Base-by-base conservation (phyloP, 208 protist species). In the Blastocrithidia nonstop region DNA sequence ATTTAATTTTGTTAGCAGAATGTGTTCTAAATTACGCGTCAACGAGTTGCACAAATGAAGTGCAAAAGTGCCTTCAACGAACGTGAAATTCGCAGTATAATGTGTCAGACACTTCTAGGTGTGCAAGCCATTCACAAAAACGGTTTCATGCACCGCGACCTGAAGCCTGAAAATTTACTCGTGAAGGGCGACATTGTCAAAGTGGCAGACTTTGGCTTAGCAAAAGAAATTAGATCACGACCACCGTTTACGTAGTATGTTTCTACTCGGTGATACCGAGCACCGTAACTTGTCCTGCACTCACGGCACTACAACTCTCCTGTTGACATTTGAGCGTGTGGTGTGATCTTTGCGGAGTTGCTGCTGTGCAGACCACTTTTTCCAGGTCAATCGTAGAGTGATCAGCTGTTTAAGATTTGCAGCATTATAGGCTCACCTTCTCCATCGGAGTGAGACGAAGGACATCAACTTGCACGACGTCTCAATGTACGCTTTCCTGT, bases 191-290 rank as follows among this genome's bases (percentile, higher is more conserved):
- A 92, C 39, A 31, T 67, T 13, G 62, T 98, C 1, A 99, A 99
- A 66, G 74, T 99, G 6, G 95, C 94, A 0, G 96, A 99, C 66
- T 98, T 98, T 61, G 96, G 96, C 4, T 59, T 90, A 1, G 95
- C 89, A 20, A 88, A 95, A 44, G 93, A 95, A 26, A 98, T 98
- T 33, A 88, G 96, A 36, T 95, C 89, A 3, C 82, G 96, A 25
- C 90, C 90, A 38, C 95, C 96, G 0, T 97, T 96, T 66, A 98
- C 95, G 0, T 95, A 98, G 54, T 98, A 98, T 67, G 97, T 99
- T 33, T 96, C 92, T 17, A 99, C 97, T 2, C 82, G 96, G 8
- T 98, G 96, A 94, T 97, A 98, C 59, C 80, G 96, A 19, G 85
- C 96, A 3, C 97, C 97, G 2, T 96, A 99, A 66, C 93, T 96